These are phyloP conservation scores for Raffaelea albimanens DNA, from an alignment of 2,329 filamentous ascomycete genomes.

Conservation along the genomic window DNA sequence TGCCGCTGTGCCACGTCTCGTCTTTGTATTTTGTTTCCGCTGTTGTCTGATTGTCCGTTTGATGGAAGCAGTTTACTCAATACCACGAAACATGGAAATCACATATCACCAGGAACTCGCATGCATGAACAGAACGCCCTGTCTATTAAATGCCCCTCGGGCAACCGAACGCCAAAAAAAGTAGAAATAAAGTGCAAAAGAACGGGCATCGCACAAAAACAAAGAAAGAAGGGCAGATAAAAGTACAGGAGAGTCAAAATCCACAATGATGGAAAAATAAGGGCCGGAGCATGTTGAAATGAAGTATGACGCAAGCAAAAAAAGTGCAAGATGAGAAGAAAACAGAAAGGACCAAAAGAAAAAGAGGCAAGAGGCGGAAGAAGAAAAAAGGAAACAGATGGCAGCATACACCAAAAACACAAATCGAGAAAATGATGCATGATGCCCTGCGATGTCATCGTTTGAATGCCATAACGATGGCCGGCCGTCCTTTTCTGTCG, in stretches of 20 bases:
- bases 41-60: no score
- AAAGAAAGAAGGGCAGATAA: neutral
- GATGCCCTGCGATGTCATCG: neutral
- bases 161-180: conserved; percentile 5
- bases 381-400: neutral
- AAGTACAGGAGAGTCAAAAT: neutral
- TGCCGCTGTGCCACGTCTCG: no score
- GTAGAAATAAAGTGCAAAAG: neutral
- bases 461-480: no score
- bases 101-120: neutral
- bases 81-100: neutral
- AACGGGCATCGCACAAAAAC: neutral
- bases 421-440: neutral
- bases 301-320: neutral
- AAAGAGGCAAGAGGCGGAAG: neutral
- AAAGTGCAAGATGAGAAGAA: neutral
- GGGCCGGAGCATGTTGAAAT: neutral
- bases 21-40: no score
- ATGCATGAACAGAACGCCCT: conserved; percentile 3
- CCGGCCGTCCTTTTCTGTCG: neutral
- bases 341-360: neutral
- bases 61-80: no score
- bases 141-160: neutral
- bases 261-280: neutral
- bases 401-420: neutral